Conservation (phyloP, 345 rosid species). For the Orychophragmus violaceus region DNA sequence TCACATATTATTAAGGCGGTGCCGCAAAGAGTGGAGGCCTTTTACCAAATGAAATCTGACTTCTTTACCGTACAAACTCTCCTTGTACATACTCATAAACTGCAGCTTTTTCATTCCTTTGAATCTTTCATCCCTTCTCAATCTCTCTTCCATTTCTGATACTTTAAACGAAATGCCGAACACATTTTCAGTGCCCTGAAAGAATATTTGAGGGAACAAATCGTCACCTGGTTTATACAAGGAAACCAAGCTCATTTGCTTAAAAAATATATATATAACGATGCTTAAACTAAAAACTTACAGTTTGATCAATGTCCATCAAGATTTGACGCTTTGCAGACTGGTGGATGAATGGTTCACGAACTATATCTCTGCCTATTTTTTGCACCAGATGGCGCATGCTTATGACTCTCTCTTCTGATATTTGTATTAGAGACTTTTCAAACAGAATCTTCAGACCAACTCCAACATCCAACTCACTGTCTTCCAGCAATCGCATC, state of each 20-base stretch:
- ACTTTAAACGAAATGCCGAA: not conserved
- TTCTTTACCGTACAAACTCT: not conserved
- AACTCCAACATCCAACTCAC: not conserved
- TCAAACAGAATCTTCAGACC: not conserved
- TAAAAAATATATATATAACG: not conserved
- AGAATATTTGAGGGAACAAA: not conserved
- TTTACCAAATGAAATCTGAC: not conserved
- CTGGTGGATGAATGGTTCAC: not conserved
- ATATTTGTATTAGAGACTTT: not conserved
- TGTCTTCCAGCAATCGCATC: not conserved
- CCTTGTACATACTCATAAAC: not conserved
- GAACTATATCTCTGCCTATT: not conserved
- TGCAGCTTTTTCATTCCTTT: not conserved
- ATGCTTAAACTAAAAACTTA: not conserved
- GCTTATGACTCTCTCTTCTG: not conserved
- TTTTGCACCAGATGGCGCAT: not conserved
- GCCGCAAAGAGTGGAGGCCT: not conserved
- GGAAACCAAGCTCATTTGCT: not conserved
- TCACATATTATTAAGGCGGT: not conserved
- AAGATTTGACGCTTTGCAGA: not conserved
- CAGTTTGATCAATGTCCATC: not conserved
- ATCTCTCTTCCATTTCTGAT: not conserved
- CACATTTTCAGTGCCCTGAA: not conserved
- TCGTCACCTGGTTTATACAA: not conserved
- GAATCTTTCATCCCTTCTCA: not conserved